Evolutionary conservation across 768 basidiomycete genomes (phyloP).

Genomic region (Lentinula edodes): DNA sequence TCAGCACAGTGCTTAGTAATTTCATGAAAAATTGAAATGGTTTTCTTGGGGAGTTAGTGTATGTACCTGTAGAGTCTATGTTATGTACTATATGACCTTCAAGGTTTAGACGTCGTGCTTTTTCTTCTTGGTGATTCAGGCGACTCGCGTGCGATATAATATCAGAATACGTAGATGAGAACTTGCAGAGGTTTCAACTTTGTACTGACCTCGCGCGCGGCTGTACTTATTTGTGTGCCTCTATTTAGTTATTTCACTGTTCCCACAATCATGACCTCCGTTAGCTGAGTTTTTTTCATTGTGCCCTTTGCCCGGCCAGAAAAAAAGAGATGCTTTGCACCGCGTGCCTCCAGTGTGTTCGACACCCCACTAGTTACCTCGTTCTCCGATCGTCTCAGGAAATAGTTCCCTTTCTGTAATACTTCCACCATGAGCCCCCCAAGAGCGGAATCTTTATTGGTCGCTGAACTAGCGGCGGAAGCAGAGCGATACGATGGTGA

Average conservation of each 20-base stretch:
- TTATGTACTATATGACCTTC: too few species aligned
- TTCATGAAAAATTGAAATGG: slow-evolving; percentile 27
- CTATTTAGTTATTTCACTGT: neutral
- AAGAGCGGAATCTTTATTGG: slow-evolving; percentile 40
- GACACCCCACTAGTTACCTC: neutral
- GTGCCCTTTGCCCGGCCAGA: slow-evolving; percentile 3
- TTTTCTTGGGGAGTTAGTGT: neutral
- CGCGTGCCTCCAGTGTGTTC: neutral
- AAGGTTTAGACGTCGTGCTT: neutral
- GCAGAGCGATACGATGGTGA: slow-evolving; percentile 86
- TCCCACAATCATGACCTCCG: slow-evolving; percentile 1
- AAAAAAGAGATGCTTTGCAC: neutral
- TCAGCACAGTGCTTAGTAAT: slow-evolving; percentile 35
- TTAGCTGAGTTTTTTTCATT: neutral
- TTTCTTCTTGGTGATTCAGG: neutral
- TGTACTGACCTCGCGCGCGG: too few species aligned
- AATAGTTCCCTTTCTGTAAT: neutral
- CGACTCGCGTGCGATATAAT: neutral
- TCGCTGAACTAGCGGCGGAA: slow-evolving; percentile 83
- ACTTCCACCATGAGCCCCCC: slow-evolving; percentile 4
- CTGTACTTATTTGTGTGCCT: neutral
- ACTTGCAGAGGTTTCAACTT: neutral
- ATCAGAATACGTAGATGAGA: too few species aligned
- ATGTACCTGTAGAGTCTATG: too few species aligned
- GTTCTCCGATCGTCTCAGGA: neutral